Conservation (phyloP, 129 eudicot species). For the Artemisia argyi region DNA sequence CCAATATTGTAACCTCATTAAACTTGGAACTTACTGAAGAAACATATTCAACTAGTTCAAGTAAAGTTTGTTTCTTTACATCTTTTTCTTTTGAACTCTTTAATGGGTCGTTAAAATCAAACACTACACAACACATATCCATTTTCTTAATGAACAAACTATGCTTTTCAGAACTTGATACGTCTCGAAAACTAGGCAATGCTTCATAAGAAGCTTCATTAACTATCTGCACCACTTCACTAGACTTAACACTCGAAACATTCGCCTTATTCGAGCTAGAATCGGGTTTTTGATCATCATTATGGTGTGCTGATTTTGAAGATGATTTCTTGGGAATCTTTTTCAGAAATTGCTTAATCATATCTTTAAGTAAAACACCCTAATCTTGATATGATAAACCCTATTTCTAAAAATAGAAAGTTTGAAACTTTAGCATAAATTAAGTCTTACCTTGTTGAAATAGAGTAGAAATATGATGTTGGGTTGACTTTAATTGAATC, state of each 20-base stretch:
- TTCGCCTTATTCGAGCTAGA: conserved; percentile 20
- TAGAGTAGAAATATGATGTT: conserved; percentile 1
- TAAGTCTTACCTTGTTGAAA: conserved; percentile 31
- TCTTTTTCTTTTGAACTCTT: conserved; percentile 61
- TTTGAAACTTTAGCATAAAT: not conserved
- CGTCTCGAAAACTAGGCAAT: conserved; percentile 63
- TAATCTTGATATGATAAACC: conserved; percentile 22
- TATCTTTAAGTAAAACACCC: conserved; percentile 25
- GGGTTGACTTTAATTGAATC: not conserved
- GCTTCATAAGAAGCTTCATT: conserved; percentile 47
- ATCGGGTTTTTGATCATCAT: conserved; percentile 15
- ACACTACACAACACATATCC: conserved; percentile 69
- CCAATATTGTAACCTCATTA: conserved; percentile 60
- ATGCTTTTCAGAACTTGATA: conserved; percentile 61
- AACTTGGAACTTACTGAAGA: conserved; percentile 53
- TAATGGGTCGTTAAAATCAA: conserved; percentile 54
- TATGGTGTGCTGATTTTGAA: conserved; percentile 52
- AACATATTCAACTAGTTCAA: conserved; percentile 70
- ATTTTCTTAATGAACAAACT: conserved; percentile 56
- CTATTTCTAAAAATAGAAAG: not conserved
- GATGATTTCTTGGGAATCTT: conserved; percentile 79
- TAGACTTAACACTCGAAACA: conserved; percentile 10
- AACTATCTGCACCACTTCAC: conserved; percentile 32
- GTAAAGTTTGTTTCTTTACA: conserved; percentile 59
- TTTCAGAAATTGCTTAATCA: conserved; percentile 66